Evolutionary conservation across 495 filamentous ascomycete genomes (phyloP), one percentile per base, ranked within the genome.

Genomic region (Hyphodiscus hymeniophilus): DNA sequence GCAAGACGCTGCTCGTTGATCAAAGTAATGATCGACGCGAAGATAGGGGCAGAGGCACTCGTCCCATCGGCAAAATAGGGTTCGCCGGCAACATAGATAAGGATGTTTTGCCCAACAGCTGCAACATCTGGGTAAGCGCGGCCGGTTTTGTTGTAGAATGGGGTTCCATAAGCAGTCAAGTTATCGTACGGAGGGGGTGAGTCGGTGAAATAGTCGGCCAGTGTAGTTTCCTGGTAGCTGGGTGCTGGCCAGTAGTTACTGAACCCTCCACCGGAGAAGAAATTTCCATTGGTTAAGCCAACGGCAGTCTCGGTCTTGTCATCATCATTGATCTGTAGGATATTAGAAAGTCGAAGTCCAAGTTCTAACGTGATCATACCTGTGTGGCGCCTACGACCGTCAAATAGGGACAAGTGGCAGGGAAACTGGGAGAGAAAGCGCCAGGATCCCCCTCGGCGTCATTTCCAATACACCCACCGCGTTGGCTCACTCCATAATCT

Each of bases 391-490:
- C 32, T 56, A 44, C 84, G 0, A 79, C 67, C 0, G 87, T 94
- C 4, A 91, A 77, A 53, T 78, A 91, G 0, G 87, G 87, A 52
- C 87, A 92, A 16, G 74, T 72, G 0, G 81, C 79, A 0, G 87
- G 87, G 61, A 88, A 91, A 3, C 67, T 75, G 7, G 85, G 76
- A 12, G 77, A 61, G 62, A 86, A 88, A 32, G 71, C 72, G 10
- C 73, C 77, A 1, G 64, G 68, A 38, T 77, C 74, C 13, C 63
- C 68, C 30, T 50, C 39, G 13, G 38, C 48, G 26, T 44, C 7
- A 21, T 12, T 3, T 4, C 38, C 38, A 3, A 40, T 4, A 20
- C 10, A 18, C 3, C 16, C 16, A 21, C 5, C 3, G 20, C 71
- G 61, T 54, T 85, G 90, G 6, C 69, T 63, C 21, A 65, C 66